These are phyloP conservation scores for Kurtzmaniella natalensis DNA, from an alignment of 1,139 yeast species.

Conservation along the genomic window DNA sequence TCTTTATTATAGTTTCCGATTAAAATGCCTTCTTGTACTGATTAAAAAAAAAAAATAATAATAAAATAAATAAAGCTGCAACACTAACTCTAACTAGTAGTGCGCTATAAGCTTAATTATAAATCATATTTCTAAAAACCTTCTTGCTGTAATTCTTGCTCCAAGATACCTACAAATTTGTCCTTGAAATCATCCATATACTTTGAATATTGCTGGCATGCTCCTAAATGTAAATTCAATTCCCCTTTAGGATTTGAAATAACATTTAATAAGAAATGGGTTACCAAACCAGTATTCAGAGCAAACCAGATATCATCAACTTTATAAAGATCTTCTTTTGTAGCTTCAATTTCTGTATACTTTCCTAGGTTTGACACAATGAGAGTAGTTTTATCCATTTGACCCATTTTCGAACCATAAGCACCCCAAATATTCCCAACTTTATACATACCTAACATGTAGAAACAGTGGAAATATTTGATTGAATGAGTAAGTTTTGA, in stretches of 20 bases:
- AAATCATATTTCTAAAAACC: too few species aligned
- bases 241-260: slow-evolving; percentile 17
- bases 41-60: too few species aligned
- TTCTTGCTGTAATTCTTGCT: too few species aligned
- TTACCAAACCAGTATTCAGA: slow-evolving; percentile 20
- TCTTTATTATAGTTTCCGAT: too few species aligned
- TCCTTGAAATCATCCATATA: slow-evolving; percentile 12
- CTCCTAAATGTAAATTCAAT: slow-evolving; percentile 18
- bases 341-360: slow-evolving; percentile 7
- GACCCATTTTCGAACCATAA: slow-evolving; percentile 10
- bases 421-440: slow-evolving; percentile 13
- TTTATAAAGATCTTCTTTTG: slow-evolving; percentile 13
- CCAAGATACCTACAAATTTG: too few species aligned
- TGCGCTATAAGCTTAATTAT: too few species aligned
- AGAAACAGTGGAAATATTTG: slow-evolving; percentile 12
- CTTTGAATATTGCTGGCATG: slow-evolving; percentile 14
- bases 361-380: slow-evolving; percentile 29
- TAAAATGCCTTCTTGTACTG: too few species aligned
- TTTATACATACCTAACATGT: slow-evolving; percentile 16
- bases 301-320: slow-evolving; percentile 22
- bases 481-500: slow-evolving; percentile 6
- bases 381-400: slow-evolving; percentile 13
- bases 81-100: too few species aligned
- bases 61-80: too few species aligned
- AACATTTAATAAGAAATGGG: slow-evolving; percentile 17